Percentiles rank a stretch among this genome's conserved stretches.
These are phyloP conservation scores for Exophiala sp. DNA, from an alignment of 2,329 filamentous ascomycete species.

Conservation along the genomic window DNA sequence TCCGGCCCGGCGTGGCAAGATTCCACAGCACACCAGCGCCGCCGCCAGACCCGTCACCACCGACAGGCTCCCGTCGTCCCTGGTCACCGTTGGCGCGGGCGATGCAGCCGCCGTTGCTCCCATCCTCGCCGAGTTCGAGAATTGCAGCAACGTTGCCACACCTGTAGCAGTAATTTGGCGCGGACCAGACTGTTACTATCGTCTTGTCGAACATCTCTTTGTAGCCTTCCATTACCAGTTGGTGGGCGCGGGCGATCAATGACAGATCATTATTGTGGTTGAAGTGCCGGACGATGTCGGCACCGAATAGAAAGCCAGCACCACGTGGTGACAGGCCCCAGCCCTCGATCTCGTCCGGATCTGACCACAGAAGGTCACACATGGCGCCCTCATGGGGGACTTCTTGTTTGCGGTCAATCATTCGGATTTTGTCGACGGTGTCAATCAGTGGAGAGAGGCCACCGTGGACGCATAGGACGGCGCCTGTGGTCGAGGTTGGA, in stretches of 20 bases:
- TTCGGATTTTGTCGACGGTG: slow-evolving; percentile 88
- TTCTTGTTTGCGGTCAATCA: slow-evolving; percentile 95
- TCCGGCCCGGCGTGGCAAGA: slow-evolving; percentile 68
- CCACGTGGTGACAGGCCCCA: slow-evolving; percentile 94
- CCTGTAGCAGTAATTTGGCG: slow-evolving; percentile 93
- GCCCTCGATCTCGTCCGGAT: slow-evolving; percentile 95
- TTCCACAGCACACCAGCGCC: slow-evolving; percentile 26
- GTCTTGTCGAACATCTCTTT: slow-evolving; percentile 98
- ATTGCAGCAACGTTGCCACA: slow-evolving; percentile 96
- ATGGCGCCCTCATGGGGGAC: slow-evolving; percentile 98
- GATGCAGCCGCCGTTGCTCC: slow-evolving; percentile 52
- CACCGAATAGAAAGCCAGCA: slow-evolving; percentile 91
- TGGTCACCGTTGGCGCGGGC: slow-evolving; percentile 42
- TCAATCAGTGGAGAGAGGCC: slow-evolving; percentile 89
- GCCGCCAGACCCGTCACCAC: slow-evolving; percentile 20
- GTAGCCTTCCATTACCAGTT: slow-evolving; percentile 98
- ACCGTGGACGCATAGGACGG: slow-evolving; percentile 92
- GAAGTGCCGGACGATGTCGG: slow-evolving; percentile 92
- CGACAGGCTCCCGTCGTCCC: slow-evolving; percentile 35
- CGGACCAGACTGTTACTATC: slow-evolving; percentile 98
- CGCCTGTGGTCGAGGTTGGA: slow-evolving; percentile 59
- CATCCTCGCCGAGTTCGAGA: slow-evolving; percentile 70
- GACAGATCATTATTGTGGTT: slow-evolving; percentile 92
- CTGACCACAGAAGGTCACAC: slow-evolving; percentile 97
- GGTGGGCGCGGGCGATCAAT: slow-evolving; percentile 88